Evolutionary conservation across 164 flowering plant genomes (phyloP), one percentile per base, ranked within the genome.

Genomic region (Macadamia tetraphylla): DNA sequence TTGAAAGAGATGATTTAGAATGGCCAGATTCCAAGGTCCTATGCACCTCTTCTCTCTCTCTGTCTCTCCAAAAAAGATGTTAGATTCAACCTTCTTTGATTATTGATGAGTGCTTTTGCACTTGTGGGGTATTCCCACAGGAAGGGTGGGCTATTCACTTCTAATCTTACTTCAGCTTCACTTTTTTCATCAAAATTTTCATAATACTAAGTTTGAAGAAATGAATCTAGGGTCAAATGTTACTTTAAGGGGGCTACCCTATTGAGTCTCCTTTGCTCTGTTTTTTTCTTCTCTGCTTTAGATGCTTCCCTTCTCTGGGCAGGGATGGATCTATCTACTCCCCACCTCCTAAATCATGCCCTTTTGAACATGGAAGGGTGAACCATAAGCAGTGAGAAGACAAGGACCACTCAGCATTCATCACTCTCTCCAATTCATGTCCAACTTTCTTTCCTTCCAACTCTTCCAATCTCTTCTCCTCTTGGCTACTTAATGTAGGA

Each of bases 1-100:
- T 17, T 65, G 62, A 53, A 13, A 53, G 12, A 44, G 42, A 12
- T 29, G 18, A 18, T 29, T 18, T 44, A 43, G 67, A 6, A 6
- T 63, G 55, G 44, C 6, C n/a, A 14, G 55, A 10, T 23, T 23
- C 43, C 7, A 44, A 58, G 70, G 70, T 67, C 70, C 63, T 42
- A 58, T 42, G 48, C 7, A 9, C 48, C 55, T 3, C 55, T 51
- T 51, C 55, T 51, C 6, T 51, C 55, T 51, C 55, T 51, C 55
- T 9, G 3, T 9, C 7, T 6, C 7, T 5, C 9, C 23, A 23
- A 23, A 23, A 23, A 23, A 23, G 23, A 23, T 23, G 23, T 23
- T 23, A 23, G 23, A 23, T 43, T 43, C 48, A 43, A 43, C 48
- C 9, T 43, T 43, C 48, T 43, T 43, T 6, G 48, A 5, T 43